Percentiles rank a stretch among this genome's conserved stretches.
Conservation (phyloP, 345 rosid genomes). For the Salix brachista region DNA sequence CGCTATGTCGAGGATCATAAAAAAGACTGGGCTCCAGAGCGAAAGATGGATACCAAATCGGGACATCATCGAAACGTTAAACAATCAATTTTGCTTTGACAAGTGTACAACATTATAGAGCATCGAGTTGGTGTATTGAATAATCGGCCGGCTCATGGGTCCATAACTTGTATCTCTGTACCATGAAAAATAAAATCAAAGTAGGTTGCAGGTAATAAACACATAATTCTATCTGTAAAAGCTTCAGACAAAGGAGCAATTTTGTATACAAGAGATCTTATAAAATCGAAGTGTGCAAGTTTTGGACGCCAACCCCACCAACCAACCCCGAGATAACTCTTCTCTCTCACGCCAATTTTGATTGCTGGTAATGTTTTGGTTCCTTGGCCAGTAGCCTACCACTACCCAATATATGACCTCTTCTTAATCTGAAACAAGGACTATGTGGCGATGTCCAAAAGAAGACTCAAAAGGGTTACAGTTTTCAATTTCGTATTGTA, state of each 20-base stretch:
- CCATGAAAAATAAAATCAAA: not conserved
- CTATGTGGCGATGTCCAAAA: not conserved
- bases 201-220: not conserved
- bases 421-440: not conserved
- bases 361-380: constrained; percentile 55
- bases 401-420: constrained; percentile 18
- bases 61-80: not conserved
- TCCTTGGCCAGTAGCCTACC: constrained; percentile 46
- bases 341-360: constrained; percentile 19
- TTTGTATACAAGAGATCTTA: not conserved
- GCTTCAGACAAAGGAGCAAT: not conserved
- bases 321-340: constrained; percentile 12
- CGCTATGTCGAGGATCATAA: not conserved
- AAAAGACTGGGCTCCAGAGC: too few species aligned
- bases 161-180: not conserved
- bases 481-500: not conserved
- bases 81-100: not conserved
- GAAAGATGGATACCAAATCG: too few species aligned
- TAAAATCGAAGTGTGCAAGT: constrained; percentile 16
- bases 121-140: not conserved
- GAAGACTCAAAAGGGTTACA: not conserved
- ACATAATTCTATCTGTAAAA: not conserved
- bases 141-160: not conserved
- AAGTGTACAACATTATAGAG: not conserved
- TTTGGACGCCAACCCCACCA: constrained; percentile 49